Evolutionary conservation across 176 grass and related monocot genomes (phyloP).

Genomic region (Puya raimondii): DNA sequence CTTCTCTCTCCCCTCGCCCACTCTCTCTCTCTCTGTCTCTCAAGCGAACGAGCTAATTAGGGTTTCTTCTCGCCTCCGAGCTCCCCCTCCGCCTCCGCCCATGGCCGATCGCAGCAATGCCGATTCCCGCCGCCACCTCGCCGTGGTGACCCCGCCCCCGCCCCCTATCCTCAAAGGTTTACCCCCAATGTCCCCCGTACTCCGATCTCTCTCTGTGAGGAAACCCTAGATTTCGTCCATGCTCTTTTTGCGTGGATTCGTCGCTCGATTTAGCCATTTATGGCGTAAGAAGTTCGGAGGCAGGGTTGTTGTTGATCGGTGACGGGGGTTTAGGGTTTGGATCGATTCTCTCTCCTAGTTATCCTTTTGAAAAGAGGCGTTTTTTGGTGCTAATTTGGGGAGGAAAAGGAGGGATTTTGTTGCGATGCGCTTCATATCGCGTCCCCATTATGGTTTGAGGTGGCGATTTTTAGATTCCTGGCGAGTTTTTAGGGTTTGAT

Average conservation of each 20-base stretch:
- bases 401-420: not conserved
- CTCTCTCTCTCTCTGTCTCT: constrained; percentile 11
- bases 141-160: constrained; percentile 46
- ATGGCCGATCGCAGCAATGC: constrained; percentile 56
- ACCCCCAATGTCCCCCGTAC: not conserved
- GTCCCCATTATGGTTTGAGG: too few relatives aligned
- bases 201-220: constrained; percentile 18
- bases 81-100: constrained; percentile 37
- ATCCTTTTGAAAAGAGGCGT: not conserved
- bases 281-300: not conserved
- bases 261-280: not conserved
- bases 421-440: not conserved
- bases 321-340: constrained; percentile 2
- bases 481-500: not conserved
- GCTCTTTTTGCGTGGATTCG: constrained; percentile 2
- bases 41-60: constrained; percentile 36
- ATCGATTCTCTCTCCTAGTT: not conserved
- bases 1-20: constrained; percentile 7
- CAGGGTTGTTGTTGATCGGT: not conserved
- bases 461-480: too few relatives aligned
- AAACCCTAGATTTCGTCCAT: constrained; percentile 21
- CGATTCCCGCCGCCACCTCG: constrained; percentile 43
- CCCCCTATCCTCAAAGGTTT: constrained; percentile 65
- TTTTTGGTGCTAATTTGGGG: not conserved
- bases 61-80: constrained; percentile 26